Conservation (phyloP, 371 early-diverging fungal species). For the Haplosporangium sp. region DNA sequence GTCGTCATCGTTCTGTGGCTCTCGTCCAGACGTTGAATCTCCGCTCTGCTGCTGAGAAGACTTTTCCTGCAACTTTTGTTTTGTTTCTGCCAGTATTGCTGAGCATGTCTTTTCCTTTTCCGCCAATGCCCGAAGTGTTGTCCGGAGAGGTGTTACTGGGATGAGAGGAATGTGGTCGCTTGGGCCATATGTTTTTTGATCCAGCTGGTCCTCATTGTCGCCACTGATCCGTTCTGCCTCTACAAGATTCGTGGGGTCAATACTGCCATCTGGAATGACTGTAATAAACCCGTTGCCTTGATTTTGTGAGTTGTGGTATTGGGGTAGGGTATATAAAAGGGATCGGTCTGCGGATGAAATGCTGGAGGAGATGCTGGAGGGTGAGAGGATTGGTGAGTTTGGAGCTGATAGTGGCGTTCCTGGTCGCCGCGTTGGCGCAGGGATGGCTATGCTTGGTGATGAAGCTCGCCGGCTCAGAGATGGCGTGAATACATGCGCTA, state of each 20-base stretch:
- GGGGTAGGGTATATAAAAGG: slow-evolving; percentile 46
- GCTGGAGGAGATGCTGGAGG: slow-evolving; percentile 47
- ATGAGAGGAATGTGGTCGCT: slow-evolving; percentile 61
- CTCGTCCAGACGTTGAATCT: slow-evolving; percentile 6
- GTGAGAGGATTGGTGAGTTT: slow-evolving; percentile 39
- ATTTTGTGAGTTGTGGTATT: slow-evolving; percentile 20
- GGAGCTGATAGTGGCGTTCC: slow-evolving; percentile 47
- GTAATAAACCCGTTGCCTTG: slow-evolving; percentile 29
- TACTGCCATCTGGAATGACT: slow-evolving; percentile 45
- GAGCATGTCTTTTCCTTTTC: slow-evolving; percentile 46
- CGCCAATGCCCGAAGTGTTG: slow-evolving; percentile 61
- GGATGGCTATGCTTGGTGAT: slow-evolving; percentile 53
- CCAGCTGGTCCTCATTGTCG: slow-evolving; percentile 47
- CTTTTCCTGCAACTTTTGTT: slow-evolving; percentile 23
- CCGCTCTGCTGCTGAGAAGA: neutral
- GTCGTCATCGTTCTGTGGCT: slow-evolving; percentile 47
- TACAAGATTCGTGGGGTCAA: slow-evolving; percentile 43
- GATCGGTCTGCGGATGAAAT: slow-evolving; percentile 37
- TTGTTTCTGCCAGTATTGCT: slow-evolving; percentile 32
- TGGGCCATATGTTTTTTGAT: slow-evolving; percentile 48
- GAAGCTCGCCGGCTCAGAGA: slow-evolving; percentile 53
- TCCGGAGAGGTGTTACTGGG: slow-evolving; percentile 66
- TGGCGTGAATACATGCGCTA: slow-evolving; percentile 38
- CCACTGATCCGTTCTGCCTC: slow-evolving; percentile 50
- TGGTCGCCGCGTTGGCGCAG: slow-evolving; percentile 24